Evolutionary conservation across 306 rosid genomes (phyloP), one percentile per base, ranked within the genome.

Genomic region (Sechiopsis laciniata): DNA sequence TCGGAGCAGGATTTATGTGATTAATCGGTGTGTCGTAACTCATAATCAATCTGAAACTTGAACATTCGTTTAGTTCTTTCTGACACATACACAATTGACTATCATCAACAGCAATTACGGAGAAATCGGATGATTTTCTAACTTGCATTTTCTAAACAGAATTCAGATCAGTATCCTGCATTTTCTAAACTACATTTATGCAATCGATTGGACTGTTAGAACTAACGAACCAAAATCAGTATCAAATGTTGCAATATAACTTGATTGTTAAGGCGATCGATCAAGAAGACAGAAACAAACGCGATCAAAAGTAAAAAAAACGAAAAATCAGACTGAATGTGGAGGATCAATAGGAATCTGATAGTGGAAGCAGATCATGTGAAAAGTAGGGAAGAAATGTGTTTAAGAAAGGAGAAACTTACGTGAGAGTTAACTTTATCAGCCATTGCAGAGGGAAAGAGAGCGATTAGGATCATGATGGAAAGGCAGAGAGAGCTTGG

Each of bases 361-460:
- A 55, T 55, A 19, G 8, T 20, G 61, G 21, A 57, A 2, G 62
- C 21, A 57, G 32, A 57, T 57, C 62, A 16, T n/a, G 52, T 8
- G 37, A 32, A 1, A 32, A 32, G 37, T 32, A 3, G 37, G 5
- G 37, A 32, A 32, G 37, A 32, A 32, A 46, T 19, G 16, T 6
- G 8, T 10, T 16, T n/a, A 67, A 32, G 46, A 32, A 35, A 67
- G 52, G 46, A 12, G 37, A 21, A 64, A 46, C 72, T 46, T 20
- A 67, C 72, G n/a, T 4, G 0, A 67, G 55, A 20, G 12, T 67
- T 50, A 13, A 32, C 37, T 1, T 32, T 32, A 32, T 0, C 7
- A 67, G 56, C 72, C 56, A 46, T 19, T 67, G 72, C 12, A 46
- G 72, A 46, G 55, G 13, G 52, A 17, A 13, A 67, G 55, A 66